Base-by-base conservation (phyloP, 2,329 filamentous ascomycete genomes). In the Colletotrichum viniferum region DNA sequence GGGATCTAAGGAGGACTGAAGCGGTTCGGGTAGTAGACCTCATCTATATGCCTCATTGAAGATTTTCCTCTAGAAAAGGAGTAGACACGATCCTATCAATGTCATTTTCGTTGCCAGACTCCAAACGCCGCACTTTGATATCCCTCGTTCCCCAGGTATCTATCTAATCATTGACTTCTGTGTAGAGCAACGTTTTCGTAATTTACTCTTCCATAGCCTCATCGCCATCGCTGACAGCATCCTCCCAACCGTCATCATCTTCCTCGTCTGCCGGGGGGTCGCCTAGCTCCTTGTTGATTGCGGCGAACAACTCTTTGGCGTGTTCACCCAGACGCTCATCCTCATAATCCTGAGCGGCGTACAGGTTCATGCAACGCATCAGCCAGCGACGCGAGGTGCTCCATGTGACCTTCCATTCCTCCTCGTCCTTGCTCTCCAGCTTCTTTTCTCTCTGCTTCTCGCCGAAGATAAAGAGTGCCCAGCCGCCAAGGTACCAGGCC, bases 401-500 rank as follows among this genome's bases (percentile, higher is more conserved):
- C 89, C 95, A 92, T 7, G 92, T 90, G 1, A 89, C 87, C 78
- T 90, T 90, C 85, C 91, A 91, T 63, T 87, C 87, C 62, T 91
- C 87, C 52, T 87, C 87, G 71, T 80, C 78, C 69, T 81, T 80
- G 48, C 32, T 21, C 77, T 77, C 83, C 75, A 77, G 76, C 24
- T 52, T 67, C 30, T 71, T 77, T 77, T 84, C 84, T 79, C 88
- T 91, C 80, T 91, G 87, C 87, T 93, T 94, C 83, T 94, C 91
- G 13, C 94, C 94, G 77, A 94, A 87, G 74, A 98, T 90, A 82
- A 95, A 95, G 78, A 97, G 89, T 79, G 95, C 96, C 95, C 96
- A 98, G 5, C 97, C 97, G 58, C 97, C 97, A 7, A 99, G 89
- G 85, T 99, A 99, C 96, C 96, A 98, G 21, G 95, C 94, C 85